A percentile compares a stretch with the other conserved stretches of the same genome.
Conservation (phyloP, 768 basidiomycete genomes). For the Sporobolomyces phaffii region DNA sequence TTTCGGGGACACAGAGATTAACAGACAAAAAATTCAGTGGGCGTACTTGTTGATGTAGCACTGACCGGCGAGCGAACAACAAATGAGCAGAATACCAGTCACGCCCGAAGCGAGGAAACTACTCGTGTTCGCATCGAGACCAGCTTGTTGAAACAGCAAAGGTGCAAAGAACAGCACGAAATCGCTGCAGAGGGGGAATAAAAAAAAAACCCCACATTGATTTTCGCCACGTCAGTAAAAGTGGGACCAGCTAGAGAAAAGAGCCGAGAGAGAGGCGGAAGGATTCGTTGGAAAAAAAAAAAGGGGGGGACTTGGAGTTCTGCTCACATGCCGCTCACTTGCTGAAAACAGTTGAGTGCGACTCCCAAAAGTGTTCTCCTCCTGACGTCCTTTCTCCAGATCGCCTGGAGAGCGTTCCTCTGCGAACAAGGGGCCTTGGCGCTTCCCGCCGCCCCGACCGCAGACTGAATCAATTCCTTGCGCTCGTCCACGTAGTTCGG, state of each 20-base stretch:
- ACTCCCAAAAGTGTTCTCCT: slow-evolving; percentile 49
- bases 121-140: slow-evolving; percentile 51
- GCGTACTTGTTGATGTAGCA: slow-evolving; percentile 13
- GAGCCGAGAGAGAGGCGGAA: too few relatives aligned
- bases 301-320: too few relatives aligned
- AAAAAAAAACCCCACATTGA: neutral
- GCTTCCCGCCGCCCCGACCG: neutral
- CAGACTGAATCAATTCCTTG: slow-evolving; percentile 7
- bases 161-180: slow-evolving; percentile 47
- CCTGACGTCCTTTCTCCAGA: slow-evolving; percentile 41
- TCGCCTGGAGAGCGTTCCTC: slow-evolving; percentile 40
- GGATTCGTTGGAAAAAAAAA: too few relatives aligned
- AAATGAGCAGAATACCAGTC: slow-evolving; percentile 52
- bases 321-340: slow-evolving; percentile 44
- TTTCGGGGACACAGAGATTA: too few relatives aligned
- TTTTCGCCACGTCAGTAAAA: slow-evolving; percentile 41
- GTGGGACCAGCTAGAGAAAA: too few relatives aligned
- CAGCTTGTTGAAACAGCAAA: slow-evolving; percentile 51
- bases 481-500: slow-evolving; percentile 45
- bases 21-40: too few relatives aligned
- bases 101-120: slow-evolving; percentile 55
- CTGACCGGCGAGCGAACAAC: slow-evolving; percentile 12
- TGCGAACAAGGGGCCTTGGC: neutral
- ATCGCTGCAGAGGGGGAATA: neutral
- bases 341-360: slow-evolving; percentile 43